Conservation (phyloP, 208 protist genomes). For the Phytomonas sp. region DNA sequence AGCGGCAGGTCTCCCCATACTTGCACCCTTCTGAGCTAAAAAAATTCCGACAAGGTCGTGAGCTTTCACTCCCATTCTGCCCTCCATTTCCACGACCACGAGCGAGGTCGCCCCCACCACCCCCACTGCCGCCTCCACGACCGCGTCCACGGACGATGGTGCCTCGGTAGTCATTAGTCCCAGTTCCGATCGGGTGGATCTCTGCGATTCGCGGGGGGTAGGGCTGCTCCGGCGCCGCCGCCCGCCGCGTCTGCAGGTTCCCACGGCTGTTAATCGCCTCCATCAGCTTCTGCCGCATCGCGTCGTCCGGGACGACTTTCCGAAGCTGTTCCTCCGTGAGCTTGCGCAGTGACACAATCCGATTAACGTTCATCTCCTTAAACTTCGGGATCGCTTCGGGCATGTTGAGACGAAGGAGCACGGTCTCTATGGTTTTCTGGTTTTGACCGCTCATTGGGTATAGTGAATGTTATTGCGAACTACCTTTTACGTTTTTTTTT, state of each 20-base stretch:
- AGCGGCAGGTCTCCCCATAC: constrained; percentile 73
- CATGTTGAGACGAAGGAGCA: constrained; percentile 73
- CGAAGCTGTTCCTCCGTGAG: constrained; percentile 57
- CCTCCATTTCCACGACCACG: constrained; percentile 15
- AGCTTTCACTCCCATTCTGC: constrained; percentile 15
- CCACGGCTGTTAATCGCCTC: constrained; percentile 71
- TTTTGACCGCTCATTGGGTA: not conserved
- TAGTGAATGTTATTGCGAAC: not conserved
- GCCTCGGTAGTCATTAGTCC: constrained; percentile 20
- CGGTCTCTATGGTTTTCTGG: constrained; percentile 53
- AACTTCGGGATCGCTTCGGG: constrained; percentile 62
- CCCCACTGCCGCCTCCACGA: constrained; percentile 26
- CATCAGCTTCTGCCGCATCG: constrained; percentile 49
- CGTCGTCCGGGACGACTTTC: constrained; percentile 65
- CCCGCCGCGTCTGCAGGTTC: constrained; percentile 33
- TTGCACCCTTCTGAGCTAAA: constrained; percentile 60
- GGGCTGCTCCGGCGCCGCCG: constrained; percentile 20
- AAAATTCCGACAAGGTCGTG: constrained; percentile 64
- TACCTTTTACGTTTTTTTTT: not conserved
- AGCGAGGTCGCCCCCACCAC: constrained; percentile 22
- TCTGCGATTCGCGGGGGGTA: constrained; percentile 20
- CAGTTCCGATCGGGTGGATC: constrained; percentile 14
- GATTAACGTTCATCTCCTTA: constrained; percentile 57
- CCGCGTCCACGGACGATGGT: constrained; percentile 21
- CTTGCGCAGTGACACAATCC: constrained; percentile 63